Conservation (phyloP, 495 filamentous ascomycete genomes). For the Neurospora discreta region DNA sequence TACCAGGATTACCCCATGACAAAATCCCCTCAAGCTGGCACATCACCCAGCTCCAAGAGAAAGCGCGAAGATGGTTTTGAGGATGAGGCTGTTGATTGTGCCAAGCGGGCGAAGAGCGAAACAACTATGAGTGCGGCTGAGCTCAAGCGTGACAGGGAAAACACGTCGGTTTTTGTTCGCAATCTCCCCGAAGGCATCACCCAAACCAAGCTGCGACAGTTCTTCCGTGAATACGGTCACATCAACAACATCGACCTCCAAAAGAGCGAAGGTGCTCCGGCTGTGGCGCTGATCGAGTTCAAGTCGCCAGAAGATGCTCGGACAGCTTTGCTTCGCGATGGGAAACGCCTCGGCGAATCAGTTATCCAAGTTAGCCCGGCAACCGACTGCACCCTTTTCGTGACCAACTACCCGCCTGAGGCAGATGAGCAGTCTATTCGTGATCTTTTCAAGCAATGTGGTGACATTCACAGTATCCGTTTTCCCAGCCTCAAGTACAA, state of each 20-base stretch:
- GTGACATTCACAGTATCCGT: slow-evolving; percentile 74
- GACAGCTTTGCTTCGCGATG: slow-evolving; percentile 66
- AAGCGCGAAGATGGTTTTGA: slow-evolving; percentile 49
- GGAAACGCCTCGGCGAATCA: slow-evolving; percentile 59
- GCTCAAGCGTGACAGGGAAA: slow-evolving; percentile 74
- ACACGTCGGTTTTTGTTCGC: slow-evolving; percentile 70
- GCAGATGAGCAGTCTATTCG: slow-evolving; percentile 76
- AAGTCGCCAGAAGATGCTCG: slow-evolving; percentile 65
- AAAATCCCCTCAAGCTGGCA: slow-evolving; percentile 10
- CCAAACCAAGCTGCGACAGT: slow-evolving; percentile 66
- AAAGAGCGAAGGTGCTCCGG: slow-evolving; percentile 45
- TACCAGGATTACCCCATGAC: slow-evolving; percentile 18
- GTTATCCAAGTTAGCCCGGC: slow-evolving; percentile 63
- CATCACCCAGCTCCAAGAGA: slow-evolving; percentile 45
- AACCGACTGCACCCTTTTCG: slow-evolving; percentile 67
- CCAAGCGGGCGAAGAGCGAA: slow-evolving; percentile 48
- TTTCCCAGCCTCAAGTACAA: slow-evolving; percentile 87
- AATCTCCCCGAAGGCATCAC: slow-evolving; percentile 60
- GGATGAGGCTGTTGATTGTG: slow-evolving; percentile 29
- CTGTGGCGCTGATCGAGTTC: slow-evolving; percentile 76
- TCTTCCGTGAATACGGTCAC: slow-evolving; percentile 79
- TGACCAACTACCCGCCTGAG: slow-evolving; percentile 81
- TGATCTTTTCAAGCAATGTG: slow-evolving; percentile 61
- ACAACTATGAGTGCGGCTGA: slow-evolving; percentile 26
- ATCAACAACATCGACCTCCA: slow-evolving; percentile 64